Conservation (phyloP, 495 filamentous ascomycete genomes). For the Aspergillus sclerotiicarbonarius region DNA sequence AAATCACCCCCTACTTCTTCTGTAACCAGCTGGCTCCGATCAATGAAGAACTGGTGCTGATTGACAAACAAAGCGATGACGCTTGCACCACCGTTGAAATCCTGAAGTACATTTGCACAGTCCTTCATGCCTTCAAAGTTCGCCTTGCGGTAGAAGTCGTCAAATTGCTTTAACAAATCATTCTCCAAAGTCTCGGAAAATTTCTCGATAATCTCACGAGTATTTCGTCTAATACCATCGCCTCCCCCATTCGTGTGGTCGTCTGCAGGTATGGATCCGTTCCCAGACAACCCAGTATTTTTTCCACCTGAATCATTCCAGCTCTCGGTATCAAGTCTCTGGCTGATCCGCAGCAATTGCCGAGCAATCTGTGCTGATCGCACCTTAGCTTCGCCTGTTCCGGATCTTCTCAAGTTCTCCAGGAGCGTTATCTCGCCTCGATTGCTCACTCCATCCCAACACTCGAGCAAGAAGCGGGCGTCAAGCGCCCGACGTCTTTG, state of each 20-base stretch:
- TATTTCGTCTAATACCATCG: conserved; percentile 55
- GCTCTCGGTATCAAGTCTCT: conserved; percentile 71
- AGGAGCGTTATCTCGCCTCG: conserved; percentile 74
- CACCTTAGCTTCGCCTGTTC: conserved; percentile 81
- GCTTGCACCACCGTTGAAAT: conserved; percentile 93
- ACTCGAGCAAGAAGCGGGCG: conserved; percentile 90
- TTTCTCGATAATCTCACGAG: conserved; percentile 89
- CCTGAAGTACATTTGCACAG: conserved; percentile 87
- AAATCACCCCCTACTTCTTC: conserved; percentile 84
- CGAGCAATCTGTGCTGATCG: conserved; percentile 86
- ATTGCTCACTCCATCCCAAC: conserved; percentile 91
- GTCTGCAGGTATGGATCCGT: conserved; percentile 36
- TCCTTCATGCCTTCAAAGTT: conserved; percentile 97
- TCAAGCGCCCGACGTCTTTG: conserved; percentile 88
- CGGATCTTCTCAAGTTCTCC: conserved; percentile 75
- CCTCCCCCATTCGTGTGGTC: conserved; percentile 38
- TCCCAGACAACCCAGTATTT: conserved; percentile 51
- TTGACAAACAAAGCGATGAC: conserved; percentile 96
- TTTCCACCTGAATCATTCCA: conserved; percentile 63
- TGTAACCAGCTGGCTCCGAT: conserved; percentile 81
- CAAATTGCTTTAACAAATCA: conserved; percentile 92
- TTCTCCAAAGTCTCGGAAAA: conserved; percentile 96
- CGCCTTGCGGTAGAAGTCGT: conserved; percentile 88
- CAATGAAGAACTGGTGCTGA: conserved; percentile 98
- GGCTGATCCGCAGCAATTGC: conserved; percentile 83